Evolutionary conservation across 495 filamentous ascomycete species (phyloP).

Genomic region (Acidiella bohemica): DNA sequence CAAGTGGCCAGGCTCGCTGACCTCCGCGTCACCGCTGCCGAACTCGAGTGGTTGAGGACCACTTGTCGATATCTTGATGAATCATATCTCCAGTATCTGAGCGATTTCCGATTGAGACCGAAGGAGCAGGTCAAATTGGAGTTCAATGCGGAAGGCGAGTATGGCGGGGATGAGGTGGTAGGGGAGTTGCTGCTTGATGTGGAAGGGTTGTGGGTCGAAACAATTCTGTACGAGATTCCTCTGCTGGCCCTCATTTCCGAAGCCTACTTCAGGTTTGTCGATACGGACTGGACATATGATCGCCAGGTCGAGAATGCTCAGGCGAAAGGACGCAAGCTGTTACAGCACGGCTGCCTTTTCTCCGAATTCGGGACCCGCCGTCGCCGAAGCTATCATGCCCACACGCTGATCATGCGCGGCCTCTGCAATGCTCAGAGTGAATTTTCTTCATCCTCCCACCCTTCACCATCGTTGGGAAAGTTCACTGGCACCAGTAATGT

Average conservation of each 20-base stretch:
- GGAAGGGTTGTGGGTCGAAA: conserved; percentile 79
- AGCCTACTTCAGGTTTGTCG: conserved; percentile 91
- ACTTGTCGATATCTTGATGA: conserved; percentile 71
- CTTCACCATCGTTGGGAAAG: conserved; percentile 46
- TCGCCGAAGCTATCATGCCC: conserved; percentile 84
- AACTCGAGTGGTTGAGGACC: conserved; percentile 60
- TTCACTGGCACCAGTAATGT: conserved; percentile 90
- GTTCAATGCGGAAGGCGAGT: conserved; percentile 53
- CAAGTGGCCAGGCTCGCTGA: conserved; percentile 73
- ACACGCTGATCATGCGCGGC: conserved; percentile 79
- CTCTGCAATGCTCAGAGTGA: conserved; percentile 59
- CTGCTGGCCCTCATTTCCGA: conserved; percentile 83
- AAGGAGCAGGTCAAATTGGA: conserved; percentile 60
- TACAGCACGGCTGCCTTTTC: conserved; percentile 71
- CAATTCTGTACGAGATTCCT: conserved; percentile 95
- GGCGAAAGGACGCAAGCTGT: conserved; percentile 58
- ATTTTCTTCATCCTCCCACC: conserved; percentile 36
- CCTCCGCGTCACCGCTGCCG: conserved; percentile 61
- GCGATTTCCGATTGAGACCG: conserved; percentile 65
- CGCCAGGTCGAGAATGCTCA: conserved; percentile 74
- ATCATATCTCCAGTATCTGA: conserved; percentile 66
- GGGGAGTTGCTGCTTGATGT: conserved; percentile 64
- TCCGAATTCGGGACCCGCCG: conserved; percentile 90
- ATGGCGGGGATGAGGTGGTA: conserved; percentile 50
- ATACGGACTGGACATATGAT: conserved; percentile 75